phyloP scores from a whole-genome alignment of 192 early-diverging fungal species.

The Coemansia sp. region DNA sequence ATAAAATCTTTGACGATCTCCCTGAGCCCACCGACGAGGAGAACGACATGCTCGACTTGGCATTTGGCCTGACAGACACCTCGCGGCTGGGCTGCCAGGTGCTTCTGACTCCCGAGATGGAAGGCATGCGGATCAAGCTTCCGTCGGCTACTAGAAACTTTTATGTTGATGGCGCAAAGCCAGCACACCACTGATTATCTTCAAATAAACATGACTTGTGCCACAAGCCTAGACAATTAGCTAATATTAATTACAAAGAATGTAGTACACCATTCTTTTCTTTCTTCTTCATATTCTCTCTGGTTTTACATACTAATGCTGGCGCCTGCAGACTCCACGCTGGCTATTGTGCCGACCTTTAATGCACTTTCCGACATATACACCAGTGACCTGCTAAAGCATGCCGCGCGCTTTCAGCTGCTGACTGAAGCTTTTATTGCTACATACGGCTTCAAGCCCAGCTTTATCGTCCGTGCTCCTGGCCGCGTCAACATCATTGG shows the following conservation, averaged over 20 bases:
- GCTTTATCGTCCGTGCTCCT: constrained; percentile 83
- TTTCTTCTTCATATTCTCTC: no score
- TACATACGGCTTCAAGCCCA: constrained; percentile 59
- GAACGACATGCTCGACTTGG: constrained; percentile 97
- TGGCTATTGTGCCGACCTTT: constrained; percentile 33
- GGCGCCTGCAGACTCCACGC: neutral
- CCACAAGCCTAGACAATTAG: neutral
- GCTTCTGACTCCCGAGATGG: constrained; percentile 75
- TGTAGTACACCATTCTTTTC: neutral
- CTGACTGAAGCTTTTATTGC: constrained; percentile 55
- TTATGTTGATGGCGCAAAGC: constrained; percentile 68
- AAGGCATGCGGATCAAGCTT: constrained; percentile 82
- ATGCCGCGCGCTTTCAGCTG: constrained; percentile 55
- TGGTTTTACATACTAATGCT: constrained; percentile 3
- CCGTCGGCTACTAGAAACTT: constrained; percentile 92
- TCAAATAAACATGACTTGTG: neutral
- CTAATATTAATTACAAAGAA: neutral
- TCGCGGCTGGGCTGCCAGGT: constrained; percentile 95
- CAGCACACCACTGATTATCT: constrained; percentile 41
- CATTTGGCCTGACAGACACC: constrained; percentile 95
- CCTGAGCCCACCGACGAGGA: constrained; percentile 96
- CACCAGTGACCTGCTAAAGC: constrained; percentile 17
- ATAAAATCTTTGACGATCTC: constrained; percentile 75
- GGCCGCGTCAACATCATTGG: constrained; percentile 97
- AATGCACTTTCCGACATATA: constrained; percentile 28